Evolutionary conservation across 164 flowering plant genomes (phyloP).

Genomic region (Magnolia kwangsiensis): DNA sequence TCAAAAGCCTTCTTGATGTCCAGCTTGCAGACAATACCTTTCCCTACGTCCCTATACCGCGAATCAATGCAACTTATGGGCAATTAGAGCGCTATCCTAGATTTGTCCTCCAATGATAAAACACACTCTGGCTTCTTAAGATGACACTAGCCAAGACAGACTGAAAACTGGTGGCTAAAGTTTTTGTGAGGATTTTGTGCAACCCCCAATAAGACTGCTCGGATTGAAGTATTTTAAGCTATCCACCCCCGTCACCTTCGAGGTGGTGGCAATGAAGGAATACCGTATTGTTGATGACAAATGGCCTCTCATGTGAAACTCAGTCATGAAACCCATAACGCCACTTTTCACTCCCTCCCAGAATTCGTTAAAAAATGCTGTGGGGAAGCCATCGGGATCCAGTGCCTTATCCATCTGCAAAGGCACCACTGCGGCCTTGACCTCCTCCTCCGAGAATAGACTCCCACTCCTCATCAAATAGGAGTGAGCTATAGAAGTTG

Average conservation of each 20-base stretch:
- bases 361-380: neutral
- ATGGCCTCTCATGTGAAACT: neutral
- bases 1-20: neutral
- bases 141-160: neutral
- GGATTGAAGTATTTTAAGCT: neutral
- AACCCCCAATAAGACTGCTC: neutral
- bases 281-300: neutral
- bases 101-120: neutral
- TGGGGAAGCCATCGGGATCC: conserved; percentile 1
- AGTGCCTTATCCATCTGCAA: neutral
- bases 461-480: neutral
- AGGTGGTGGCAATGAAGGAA: neutral
- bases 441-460: neutral
- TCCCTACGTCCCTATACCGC: neutral
- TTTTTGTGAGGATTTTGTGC: neutral
- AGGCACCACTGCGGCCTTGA: neutral
- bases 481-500: too few species aligned
- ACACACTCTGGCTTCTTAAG: neutral
- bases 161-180: neutral
- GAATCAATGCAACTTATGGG: neutral
- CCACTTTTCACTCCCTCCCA: neutral
- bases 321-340: neutral
- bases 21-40: neutral
- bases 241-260: neutral
- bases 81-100: neutral